Base-by-base conservation (phyloP, 2,329 filamentous ascomycete genomes). In the Verticillium isaacii region DNA sequence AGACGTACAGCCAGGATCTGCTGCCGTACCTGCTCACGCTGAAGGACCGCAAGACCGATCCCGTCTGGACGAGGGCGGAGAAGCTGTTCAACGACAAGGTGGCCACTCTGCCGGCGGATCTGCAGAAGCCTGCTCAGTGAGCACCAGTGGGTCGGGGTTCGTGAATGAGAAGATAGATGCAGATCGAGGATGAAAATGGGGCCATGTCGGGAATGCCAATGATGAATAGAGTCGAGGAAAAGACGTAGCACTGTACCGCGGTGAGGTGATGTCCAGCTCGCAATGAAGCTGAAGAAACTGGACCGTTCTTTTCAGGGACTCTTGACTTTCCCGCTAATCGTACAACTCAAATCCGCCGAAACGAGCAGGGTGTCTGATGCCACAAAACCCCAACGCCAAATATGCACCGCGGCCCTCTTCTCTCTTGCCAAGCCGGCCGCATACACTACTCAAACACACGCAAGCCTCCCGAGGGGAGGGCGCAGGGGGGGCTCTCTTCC, bases 71-170 rank as follows among this genome's bases (percentile, higher is more conserved):
- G 60, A 85, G 91, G 63, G 93, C 93, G 0, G 88, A 96, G 80
- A 89, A 91, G 78, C 80, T 96, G 61, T 97, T 94, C 79, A 78
- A 90, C 65, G 86, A 94, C 67, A 95, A 95, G 85, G 90, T 93
- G 56, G 82, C 84, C 50, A 88, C 84, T 14, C 76, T 94, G 66
- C 89, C 90, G 1, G 77, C 78, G 61, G 78, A 70, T 6, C 54
- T 56, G 54, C 54, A 52, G 45, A 52, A 52, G 45, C n/a, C 45
- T 52, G 45, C 45, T 4, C 45, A 52, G 45, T 52, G 12, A 52
- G 19, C 12, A 19, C 45, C 12, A 19, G 19, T 5, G n/a, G 45
- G 45, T 41, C 6, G 6, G 9, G 1, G 19, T 23, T 5, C 5
- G 19, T 23, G 45, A 25, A 25, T 7, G 45, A 14, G 19, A 25